Base-by-base conservation (phyloP, 192 early-diverging fungal species). In the Rhizoclosmatium globosum region DNA sequence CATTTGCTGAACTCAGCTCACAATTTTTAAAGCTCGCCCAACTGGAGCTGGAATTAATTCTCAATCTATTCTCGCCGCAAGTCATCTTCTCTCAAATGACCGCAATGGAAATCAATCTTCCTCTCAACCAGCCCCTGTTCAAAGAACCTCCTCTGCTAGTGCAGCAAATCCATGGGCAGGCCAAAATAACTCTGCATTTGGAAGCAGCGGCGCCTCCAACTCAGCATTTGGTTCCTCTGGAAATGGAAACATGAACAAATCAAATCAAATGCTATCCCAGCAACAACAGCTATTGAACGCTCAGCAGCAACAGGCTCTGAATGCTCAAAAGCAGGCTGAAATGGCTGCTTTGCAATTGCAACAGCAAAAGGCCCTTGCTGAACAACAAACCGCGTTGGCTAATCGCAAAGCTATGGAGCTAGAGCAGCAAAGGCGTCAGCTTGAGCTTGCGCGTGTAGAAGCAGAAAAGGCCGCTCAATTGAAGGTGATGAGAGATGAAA, bases 261-360 rank as follows among this genome's bases (percentile, higher is more conserved):
- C 19, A 46, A 61, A 77, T 1, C 44, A 65, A 38, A 7, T 77
- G 3, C 42, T 62, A 9, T 17, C 56, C 6, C 62, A 68, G 57
- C 78, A 79, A 42, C 67, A 71, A 43, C 78, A 79, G 47, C 68
- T 79, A 23, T 41, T 79, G 42, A 62, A 47, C 1, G 69, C 68
- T 3, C 78, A 73, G 42, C 78, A 79, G 48, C 78, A 79, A 50
- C 56, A 69, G 50, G 78, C 78, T n/a, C 39, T 79, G 21, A 64
- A 23, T 79, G 78, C 78, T 3, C 67, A 79, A 61, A 79, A 79
- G 70, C 78, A 79, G 61, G 78, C 78, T 11, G 78, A 79, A 50
- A 19, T 48, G 4, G 78, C 78, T 23, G 56, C 78, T 0, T 19
- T 61, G 11, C 78, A 79, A 46, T 47, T 79, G 47, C 67, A 78